Percentiles rank a stretch among this genome's conserved stretches.
phyloP scores from a whole-genome alignment of 2,329 filamentous ascomycete genomes.

The Tolypocladium nubicola region DNA sequence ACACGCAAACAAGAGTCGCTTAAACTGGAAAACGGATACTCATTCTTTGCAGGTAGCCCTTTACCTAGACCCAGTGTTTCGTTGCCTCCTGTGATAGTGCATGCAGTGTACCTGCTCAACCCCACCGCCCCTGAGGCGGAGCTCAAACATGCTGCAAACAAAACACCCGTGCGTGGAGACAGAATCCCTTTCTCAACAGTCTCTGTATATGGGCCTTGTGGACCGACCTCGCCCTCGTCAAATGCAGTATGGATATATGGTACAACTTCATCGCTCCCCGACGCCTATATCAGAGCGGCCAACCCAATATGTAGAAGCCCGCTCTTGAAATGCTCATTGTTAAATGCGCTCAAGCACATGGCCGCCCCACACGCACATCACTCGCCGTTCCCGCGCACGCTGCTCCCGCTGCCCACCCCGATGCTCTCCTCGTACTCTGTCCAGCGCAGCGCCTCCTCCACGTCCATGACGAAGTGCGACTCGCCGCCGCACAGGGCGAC shows the following conservation, averaged over 20 bases:
- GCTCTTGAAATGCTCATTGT: neutral
- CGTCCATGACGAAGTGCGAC: constrained; percentile 68
- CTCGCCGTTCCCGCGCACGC: neutral
- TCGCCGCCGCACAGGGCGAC: constrained; percentile 71
- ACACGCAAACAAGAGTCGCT: too few relatives aligned
- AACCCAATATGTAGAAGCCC: neutral
- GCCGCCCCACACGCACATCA: constrained; percentile 3
- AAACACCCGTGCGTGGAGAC: neutral
- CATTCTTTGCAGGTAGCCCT: too few relatives aligned
- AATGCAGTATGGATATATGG: neutral
- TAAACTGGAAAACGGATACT: too few relatives aligned
- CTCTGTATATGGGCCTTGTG: neutral
- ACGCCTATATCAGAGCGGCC: neutral
- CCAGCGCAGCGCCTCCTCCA: constrained; percentile 73
- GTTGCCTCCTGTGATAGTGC: too few relatives aligned
- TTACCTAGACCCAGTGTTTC: too few relatives aligned
- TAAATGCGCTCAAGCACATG: neutral
- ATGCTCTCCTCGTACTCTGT: constrained; percentile 59
- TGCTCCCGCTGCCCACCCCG: constrained; percentile 11
- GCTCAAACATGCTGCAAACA: neutral
- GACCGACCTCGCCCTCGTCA: neutral
- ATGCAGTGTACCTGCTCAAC: neutral
- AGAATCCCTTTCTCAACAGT: neutral
- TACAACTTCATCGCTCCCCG: neutral
- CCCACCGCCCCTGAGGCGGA: neutral